These are phyloP conservation scores for Ballota nigra DNA, from an alignment of 257 asterid species.

Conservation along the genomic window DNA sequence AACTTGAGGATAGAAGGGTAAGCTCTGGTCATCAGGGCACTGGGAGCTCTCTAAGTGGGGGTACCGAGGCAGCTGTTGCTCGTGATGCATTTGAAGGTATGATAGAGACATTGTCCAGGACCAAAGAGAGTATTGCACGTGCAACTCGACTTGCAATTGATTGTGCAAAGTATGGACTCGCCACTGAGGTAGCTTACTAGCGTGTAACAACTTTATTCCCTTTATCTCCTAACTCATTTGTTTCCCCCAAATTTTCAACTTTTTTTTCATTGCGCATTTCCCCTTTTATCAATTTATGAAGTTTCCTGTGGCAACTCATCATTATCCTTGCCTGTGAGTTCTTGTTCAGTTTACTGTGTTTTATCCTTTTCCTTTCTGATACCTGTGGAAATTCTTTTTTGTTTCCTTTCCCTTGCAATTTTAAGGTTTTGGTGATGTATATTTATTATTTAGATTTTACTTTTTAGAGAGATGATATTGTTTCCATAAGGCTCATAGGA, in stretches of 20 bases:
- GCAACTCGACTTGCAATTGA: constrained; percentile 95
- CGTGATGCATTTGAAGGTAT: constrained; percentile 95
- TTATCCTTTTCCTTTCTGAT: not conserved
- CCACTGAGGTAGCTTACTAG: constrained; percentile 61
- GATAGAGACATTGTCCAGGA: constrained; percentile 91
- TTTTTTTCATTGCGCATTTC: constrained; percentile 9
- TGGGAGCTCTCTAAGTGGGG: constrained; percentile 75
- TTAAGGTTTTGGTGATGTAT: not conserved
- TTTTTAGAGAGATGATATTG: not conserved
- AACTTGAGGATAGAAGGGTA: constrained; percentile 58
- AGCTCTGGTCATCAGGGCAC: constrained; percentile 59
- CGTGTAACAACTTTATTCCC: not conserved
- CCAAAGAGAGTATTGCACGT: constrained; percentile 92
- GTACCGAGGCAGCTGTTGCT: constrained; percentile 92
- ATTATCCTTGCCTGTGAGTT: not conserved
- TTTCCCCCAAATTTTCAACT: not conserved
- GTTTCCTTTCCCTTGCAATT: not conserved
- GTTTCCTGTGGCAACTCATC: not conserved
- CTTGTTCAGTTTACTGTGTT: not conserved
- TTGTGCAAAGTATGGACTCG: constrained; percentile 83
- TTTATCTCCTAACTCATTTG: not conserved
- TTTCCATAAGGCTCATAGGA: not conserved
- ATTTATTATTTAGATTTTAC: not conserved
- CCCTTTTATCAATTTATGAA: not conserved
- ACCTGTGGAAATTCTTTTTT: not conserved